Evolutionary conservation across 2,329 filamentous ascomycete genomes (phyloP).

Genomic region (Lachnellula subtilissima): DNA sequence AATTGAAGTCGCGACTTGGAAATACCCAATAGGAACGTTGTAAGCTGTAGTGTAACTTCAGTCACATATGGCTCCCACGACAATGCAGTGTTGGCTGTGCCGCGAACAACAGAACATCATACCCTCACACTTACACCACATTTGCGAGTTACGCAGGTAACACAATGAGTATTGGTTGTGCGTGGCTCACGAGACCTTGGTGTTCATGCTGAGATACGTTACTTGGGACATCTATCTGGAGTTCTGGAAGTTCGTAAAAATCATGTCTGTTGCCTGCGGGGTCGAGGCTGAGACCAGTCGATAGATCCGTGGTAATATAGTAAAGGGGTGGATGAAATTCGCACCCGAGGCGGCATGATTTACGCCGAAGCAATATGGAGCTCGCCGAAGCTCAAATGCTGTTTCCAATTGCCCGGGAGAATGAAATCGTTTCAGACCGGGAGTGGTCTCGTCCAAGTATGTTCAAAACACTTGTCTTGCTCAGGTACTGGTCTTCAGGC

Average conservation of each 20-base stretch:
- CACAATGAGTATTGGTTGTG: not conserved
- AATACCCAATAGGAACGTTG: not conserved
- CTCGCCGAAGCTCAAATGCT: not conserved
- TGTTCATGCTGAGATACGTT: conserved; percentile 4
- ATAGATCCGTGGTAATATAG: not conserved
- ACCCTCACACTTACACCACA: not conserved
- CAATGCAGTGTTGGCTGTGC: not conserved
- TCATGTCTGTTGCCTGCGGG: conserved; percentile 1
- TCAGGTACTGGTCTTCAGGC: not conserved
- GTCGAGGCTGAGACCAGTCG: not conserved
- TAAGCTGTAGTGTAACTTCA: not conserved
- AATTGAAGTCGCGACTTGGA: not conserved
- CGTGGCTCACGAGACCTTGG: not conserved
- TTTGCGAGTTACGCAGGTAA: not conserved
- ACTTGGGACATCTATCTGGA: conserved; percentile 1
- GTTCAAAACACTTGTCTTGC: not conserved
- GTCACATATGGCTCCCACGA: not conserved
- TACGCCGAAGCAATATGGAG: not conserved
- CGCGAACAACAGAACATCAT: not conserved
- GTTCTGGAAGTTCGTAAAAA: conserved; percentile 6
- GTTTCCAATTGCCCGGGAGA: not conserved
- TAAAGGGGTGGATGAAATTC: not conserved
- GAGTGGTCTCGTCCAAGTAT: not conserved
- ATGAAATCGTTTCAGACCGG: not conserved
- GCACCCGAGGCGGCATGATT: not conserved